A percentile compares a stretch with the other conserved stretches of the same genome.
Conservation (phyloP, 345 rosid species). For the Eucalyptus victrix region DNA sequence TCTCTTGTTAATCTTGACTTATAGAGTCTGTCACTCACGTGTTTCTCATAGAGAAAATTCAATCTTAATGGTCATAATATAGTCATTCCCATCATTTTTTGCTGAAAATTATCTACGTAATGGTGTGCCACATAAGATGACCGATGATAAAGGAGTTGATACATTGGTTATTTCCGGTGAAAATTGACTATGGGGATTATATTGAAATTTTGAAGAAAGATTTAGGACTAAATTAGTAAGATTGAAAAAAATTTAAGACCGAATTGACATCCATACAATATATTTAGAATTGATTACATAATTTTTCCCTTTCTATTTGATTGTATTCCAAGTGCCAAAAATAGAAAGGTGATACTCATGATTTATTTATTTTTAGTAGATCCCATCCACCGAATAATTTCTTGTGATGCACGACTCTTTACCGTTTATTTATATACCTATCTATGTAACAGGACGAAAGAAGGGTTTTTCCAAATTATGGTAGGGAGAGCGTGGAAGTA, state of each 20-base stretch:
- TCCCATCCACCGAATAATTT: no score
- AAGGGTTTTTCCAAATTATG: neutral
- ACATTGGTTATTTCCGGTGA: neutral
- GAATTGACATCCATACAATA: neutral
- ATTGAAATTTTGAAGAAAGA: no score
- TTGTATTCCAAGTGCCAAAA: neutral
- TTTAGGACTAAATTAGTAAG: no score
- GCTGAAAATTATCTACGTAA: no score
- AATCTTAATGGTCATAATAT: neutral
- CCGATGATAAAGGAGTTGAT: neutral
- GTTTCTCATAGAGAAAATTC: neutral
- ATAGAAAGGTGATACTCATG: neutral
- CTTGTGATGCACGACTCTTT: no score
- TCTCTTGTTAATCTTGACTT: neutral
- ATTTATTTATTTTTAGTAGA: neutral
- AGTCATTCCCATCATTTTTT: no score
- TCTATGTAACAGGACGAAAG: neutral
- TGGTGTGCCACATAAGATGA: neutral
- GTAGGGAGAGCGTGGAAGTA: neutral
- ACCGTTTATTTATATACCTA: no score
- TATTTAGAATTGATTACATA: neutral
- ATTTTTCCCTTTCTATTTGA: neutral
- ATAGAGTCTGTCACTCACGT: neutral
- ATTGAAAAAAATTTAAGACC: no score
- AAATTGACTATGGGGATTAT: no score